Percentiles rank a stretch among this genome's conserved stretches.
These are phyloP conservation scores for Ustilago curta DNA, from an alignment of 1,284 basidiomycete species.

Conservation along the genomic window DNA sequence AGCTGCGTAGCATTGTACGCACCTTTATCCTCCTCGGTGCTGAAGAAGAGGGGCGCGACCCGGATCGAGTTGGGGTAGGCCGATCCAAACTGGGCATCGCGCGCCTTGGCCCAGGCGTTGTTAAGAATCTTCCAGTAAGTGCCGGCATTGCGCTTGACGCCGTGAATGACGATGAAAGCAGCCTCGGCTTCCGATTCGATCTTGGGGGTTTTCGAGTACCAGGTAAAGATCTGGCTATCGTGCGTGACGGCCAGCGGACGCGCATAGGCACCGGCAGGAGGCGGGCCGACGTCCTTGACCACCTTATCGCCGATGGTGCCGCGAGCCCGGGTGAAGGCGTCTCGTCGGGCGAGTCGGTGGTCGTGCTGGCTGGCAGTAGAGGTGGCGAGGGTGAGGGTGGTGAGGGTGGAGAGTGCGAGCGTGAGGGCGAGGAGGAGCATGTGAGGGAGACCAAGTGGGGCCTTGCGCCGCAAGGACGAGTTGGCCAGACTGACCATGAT, in stretches of 20 bases:
- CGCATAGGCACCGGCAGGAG: conserved; percentile 32
- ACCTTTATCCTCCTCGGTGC: conserved; percentile 30
- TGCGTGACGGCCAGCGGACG: conserved; percentile 18
- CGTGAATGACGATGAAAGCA: conserved; percentile 59
- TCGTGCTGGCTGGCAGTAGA: too few species aligned
- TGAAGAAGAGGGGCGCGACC: conserved; percentile 60
- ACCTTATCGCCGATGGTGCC: conserved; percentile 22
- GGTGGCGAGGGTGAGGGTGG: background rate
- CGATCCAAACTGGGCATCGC: conserved; percentile 15
- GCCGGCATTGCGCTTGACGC: conserved; percentile 51
- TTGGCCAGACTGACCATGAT: background rate
- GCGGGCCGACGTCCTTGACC: conserved; percentile 9
- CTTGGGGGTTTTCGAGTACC: conserved; percentile 49
- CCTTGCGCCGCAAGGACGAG: background rate
- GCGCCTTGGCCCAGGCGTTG: conserved; percentile 32
- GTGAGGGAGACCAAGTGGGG: background rate
- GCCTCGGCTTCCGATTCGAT: conserved; percentile 44
- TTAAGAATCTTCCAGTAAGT: conserved; percentile 53
- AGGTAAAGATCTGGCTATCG: conserved; percentile 36
- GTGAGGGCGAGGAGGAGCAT: conserved; percentile 11
- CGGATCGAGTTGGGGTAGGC: conserved; percentile 47
- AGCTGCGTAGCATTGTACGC: conserved; percentile 32
- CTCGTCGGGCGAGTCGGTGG: conserved; percentile 1
- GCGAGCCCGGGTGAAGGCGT: conserved; percentile 40
- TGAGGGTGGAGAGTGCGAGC: background rate